A percentile compares a stretch with the other conserved stretches of the same genome.
Conservation (phyloP, 2,329 filamentous ascomycete genomes). For the Penicillium aurantiogriseum region DNA sequence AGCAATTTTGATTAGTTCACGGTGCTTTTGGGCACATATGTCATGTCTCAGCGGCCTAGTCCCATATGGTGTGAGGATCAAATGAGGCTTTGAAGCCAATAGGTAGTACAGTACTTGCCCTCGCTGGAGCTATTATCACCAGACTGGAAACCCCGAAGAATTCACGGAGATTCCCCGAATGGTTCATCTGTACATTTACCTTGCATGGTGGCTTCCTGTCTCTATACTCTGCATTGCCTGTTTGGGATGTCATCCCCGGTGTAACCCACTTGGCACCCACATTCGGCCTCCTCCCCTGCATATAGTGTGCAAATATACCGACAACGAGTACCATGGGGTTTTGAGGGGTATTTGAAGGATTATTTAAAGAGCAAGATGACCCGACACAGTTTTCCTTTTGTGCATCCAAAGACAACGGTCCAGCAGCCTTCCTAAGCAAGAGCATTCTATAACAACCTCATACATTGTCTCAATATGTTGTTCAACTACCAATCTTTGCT, state of each 20-base stretch:
- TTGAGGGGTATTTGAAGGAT: background rate
- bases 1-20: background rate
- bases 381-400: background rate
- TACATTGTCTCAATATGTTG: conserved; percentile 8
- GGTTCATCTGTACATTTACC: background rate
- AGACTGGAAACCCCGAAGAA: background rate
- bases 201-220: conserved; percentile 4
- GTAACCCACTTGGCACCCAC: background rate
- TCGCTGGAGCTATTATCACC: background rate
- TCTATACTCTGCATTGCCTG: background rate
- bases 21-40: background rate
- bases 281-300: background rate
- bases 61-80: background rate
- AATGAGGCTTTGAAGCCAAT: background rate
- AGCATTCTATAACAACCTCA: background rate
- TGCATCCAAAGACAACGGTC: background rate
- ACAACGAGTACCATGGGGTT: background rate
- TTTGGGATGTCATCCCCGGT: background rate
- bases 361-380: conserved; percentile 2
- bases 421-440: background rate
- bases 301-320: background rate
- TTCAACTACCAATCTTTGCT: conserved; percentile 7
- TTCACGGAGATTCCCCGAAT: conserved; percentile 3
- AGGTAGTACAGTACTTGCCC: background rate
- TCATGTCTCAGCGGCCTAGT: too few species aligned